Percentiles rank a stretch among this genome's conserved stretches.
These are phyloP conservation scores for Rhodomyrtus psidioides DNA, from an alignment of 441 rosid species.

Conservation along the genomic window DNA sequence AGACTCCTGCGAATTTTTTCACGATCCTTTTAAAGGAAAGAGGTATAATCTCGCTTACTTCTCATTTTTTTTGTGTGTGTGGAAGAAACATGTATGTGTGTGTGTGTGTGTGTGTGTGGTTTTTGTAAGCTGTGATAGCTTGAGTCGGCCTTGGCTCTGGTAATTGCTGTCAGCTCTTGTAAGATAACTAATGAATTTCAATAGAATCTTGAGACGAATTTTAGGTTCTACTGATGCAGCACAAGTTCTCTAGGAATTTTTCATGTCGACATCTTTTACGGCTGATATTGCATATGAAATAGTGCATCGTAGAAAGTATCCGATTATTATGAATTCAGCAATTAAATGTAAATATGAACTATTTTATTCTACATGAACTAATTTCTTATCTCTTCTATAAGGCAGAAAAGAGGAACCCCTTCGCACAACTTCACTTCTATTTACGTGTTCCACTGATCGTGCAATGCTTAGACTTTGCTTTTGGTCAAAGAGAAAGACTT, in stretches of 20 bases:
- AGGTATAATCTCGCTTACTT: conserved; percentile 34
- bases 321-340: neutral
- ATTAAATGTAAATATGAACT: neutral
- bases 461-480: neutral
- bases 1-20: conserved; percentile 86
- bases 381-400: neutral
- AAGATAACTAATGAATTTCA: neutral
- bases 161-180: neutral
- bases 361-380: neutral
- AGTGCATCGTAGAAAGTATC: neutral
- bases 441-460: neutral
- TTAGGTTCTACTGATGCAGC: neutral
- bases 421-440: neutral
- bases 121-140: neutral
- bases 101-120: no score
- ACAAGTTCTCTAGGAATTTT: neutral
- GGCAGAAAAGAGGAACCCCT: neutral
- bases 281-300: neutral
- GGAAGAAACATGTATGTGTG: neutral
- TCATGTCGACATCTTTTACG: neutral
- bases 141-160: neutral
- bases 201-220: neutral
- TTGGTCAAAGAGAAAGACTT: neutral
- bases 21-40: conserved; percentile 79
- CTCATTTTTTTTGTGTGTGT: no score